Evolutionary conservation across 2,329 filamentous ascomycete species (phyloP).

Genomic region (Myrmaecium sp.): DNA sequence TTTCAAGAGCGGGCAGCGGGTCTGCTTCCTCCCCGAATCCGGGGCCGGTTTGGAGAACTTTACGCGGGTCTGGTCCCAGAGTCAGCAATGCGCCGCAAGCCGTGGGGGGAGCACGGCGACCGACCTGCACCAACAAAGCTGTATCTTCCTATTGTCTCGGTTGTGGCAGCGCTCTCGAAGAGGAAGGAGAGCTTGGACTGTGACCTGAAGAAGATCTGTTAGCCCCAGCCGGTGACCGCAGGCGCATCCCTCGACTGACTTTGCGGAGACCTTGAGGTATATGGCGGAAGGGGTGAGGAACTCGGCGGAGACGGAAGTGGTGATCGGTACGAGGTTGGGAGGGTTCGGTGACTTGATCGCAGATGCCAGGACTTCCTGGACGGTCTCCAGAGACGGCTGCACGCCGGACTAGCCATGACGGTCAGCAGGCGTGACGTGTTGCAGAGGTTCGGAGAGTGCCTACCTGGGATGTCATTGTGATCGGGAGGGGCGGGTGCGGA

Average conservation of each 20-base stretch:
- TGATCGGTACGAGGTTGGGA: conserved; percentile 68
- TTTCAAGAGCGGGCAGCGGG: conserved; percentile 66
- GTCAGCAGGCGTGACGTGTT: no score
- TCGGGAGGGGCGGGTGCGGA: background rate
- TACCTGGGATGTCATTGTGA: conserved; percentile 2
- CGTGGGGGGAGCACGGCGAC: conserved; percentile 13
- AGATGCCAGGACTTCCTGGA: conserved; percentile 38
- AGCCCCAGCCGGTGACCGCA: no score
- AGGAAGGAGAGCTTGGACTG: conserved; percentile 74
- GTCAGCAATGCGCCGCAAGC: conserved; percentile 1
- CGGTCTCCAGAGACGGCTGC: conserved; percentile 44
- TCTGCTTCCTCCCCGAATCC: conserved; percentile 74
- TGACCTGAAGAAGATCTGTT: no score
- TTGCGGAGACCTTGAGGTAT: conserved; percentile 76
- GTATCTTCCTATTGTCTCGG: conserved; percentile 84
- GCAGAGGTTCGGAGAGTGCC: no score
- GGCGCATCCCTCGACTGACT: no score
- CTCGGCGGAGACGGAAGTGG: conserved; percentile 75
- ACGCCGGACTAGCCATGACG: conserved; percentile 30
- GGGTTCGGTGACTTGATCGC: conserved; percentile 35
- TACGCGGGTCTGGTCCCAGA: conserved; percentile 40
- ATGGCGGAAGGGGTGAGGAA: conserved; percentile 88
- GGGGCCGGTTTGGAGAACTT: conserved; percentile 73
- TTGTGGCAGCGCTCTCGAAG: conserved; percentile 83
- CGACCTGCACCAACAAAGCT: conserved; percentile 76